Conservation (phyloP, 768 basidiomycete genomes). For the Cystobasidium tubakii region DNA sequence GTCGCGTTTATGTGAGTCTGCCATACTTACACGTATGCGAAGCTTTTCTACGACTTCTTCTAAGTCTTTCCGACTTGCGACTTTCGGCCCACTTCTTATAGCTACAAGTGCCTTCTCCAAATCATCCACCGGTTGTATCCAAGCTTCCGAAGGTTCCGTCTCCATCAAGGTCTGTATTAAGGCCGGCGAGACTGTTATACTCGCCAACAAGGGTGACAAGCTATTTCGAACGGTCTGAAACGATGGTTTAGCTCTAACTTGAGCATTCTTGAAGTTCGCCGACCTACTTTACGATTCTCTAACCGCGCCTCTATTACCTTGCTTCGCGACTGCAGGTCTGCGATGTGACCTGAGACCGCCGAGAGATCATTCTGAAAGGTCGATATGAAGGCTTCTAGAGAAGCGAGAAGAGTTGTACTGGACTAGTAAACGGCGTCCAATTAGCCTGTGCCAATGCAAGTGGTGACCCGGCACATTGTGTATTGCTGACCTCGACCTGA, state of each 20-base stretch:
- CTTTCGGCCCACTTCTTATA: conserved; percentile 66
- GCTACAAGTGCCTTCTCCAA: conserved; percentile 69
- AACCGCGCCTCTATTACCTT: conserved; percentile 82
- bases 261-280: neutral
- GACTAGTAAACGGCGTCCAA: conserved; percentile 56
- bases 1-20: neutral
- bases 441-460: neutral
- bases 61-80: conserved; percentile 78
- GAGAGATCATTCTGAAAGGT: conserved; percentile 93
- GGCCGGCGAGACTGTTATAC: conserved; percentile 73
- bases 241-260: neutral
- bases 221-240: conserved; percentile 79
- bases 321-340: conserved; percentile 82
- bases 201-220: conserved; percentile 68
- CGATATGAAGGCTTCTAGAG: conserved; percentile 81
- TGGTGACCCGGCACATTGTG: no score
- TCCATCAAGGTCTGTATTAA: conserved; percentile 74
- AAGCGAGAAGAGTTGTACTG: conserved; percentile 75
- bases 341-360: conserved; percentile 91
- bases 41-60: conserved; percentile 78
- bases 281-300: conserved; percentile 70
- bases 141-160: conserved; percentile 75
- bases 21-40: conserved; percentile 71
- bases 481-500: conserved; percentile 66
- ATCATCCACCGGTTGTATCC: conserved; percentile 74